Evolutionary conservation across 495 filamentous ascomycete genomes (phyloP).

Genomic region (Tuber melanosporum): DNA sequence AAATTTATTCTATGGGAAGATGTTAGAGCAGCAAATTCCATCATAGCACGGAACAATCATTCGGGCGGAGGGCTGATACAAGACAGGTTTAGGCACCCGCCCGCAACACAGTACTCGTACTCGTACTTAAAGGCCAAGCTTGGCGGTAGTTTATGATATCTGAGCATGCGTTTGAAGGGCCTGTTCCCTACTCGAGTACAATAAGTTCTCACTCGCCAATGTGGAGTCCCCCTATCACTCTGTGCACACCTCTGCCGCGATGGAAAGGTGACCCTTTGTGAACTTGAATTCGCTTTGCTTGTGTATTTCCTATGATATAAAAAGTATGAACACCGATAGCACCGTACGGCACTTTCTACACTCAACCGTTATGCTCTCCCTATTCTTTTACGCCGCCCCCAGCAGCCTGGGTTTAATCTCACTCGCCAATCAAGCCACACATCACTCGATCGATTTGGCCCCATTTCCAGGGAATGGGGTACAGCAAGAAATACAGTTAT

Average conservation of each 20-base stretch:
- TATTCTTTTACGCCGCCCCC: no score
- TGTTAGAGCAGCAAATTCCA: not conserved
- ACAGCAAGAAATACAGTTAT: no score
- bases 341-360: no score
- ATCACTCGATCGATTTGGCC: no score
- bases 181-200: not conserved
- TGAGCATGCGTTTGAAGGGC: not conserved
- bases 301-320: no score
- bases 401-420: no score
- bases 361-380: no score
- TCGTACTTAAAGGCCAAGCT: not conserved
- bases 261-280: not conserved
- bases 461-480: no score
- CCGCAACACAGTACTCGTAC: not conserved
- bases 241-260: not conserved
- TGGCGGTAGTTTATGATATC: not conserved
- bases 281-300: no score
- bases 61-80: not conserved
- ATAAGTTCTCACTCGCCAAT: not conserved
- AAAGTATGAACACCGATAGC: no score
- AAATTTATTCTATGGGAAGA: not conserved
- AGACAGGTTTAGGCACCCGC: not conserved
- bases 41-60: not conserved
- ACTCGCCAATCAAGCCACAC: no score
- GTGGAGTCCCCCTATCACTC: not conserved